Percentiles rank a stretch among this genome's conserved stretches.
These are phyloP conservation scores for Pezicula neosporulosa DNA, from an alignment of 2,329 filamentous ascomycete species.

Conservation along the genomic window DNA sequence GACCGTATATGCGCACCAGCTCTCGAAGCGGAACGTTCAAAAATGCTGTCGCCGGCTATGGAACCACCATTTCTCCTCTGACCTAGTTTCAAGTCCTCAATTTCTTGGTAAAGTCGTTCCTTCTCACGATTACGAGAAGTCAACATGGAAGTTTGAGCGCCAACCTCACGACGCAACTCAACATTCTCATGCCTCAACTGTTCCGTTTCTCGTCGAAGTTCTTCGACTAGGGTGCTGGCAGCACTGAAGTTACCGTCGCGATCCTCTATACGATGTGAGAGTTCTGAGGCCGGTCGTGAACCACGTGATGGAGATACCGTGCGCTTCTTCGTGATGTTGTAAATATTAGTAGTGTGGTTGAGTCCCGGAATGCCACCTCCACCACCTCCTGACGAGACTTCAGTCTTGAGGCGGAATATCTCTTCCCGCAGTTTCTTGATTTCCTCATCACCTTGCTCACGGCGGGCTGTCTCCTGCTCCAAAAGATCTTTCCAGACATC, in stretches of 20 bases:
- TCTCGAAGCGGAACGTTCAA: conserved; percentile 91
- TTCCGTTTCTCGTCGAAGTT: conserved; percentile 64
- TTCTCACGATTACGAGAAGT: conserved; percentile 95
- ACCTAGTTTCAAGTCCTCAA: conserved; percentile 90
- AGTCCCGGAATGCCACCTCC: conserved; percentile 30
- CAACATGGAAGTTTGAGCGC: conserved; percentile 95
- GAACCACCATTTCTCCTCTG: conserved; percentile 68
- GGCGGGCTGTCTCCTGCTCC: conserved; percentile 83
- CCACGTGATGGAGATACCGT: conserved; percentile 35
- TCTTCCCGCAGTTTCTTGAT: conserved; percentile 82
- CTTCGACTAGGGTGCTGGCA: conserved; percentile 70
- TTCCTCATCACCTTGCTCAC: conserved; percentile 89
- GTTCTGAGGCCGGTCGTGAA: conserved; percentile 43
- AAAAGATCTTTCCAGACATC: conserved; percentile 95
- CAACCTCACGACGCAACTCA: conserved; percentile 85
- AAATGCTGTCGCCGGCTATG: conserved; percentile 79
- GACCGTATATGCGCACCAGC: conserved; percentile 61
- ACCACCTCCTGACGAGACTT: conserved; percentile 28
- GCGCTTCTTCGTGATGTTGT: conserved; percentile 58
- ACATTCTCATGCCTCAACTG: conserved; percentile 89
- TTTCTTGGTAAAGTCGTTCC: conserved; percentile 91
- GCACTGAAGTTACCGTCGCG: conserved; percentile 51
- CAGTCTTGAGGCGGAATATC: conserved; percentile 67
- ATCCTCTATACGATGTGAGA: conserved; percentile 40
- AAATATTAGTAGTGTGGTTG: conserved; percentile 63